Conservation (phyloP, 208 protist species). For the Crithidia mellificae region DNA sequence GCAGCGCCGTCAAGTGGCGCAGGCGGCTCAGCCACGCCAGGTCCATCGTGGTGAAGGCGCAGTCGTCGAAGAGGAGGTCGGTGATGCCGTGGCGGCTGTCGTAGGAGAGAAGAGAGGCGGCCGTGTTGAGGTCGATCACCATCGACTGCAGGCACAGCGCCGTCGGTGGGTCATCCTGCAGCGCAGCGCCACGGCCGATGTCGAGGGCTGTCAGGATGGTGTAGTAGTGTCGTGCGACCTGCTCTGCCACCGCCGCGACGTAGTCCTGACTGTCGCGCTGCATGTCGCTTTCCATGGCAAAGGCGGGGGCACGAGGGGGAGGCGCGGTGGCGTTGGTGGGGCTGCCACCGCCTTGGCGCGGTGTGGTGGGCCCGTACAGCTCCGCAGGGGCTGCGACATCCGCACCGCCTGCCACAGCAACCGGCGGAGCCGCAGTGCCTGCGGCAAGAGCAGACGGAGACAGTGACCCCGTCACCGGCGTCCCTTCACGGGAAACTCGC, state of each 20-base stretch:
- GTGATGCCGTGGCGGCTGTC: conserved; percentile 20
- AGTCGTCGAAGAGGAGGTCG: conserved; percentile 44
- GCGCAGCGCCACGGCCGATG: conserved; percentile 31
- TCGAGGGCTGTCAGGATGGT: conserved; percentile 29
- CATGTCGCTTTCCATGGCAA: neutral
- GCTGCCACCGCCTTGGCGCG: neutral
- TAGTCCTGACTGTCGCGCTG: conserved; percentile 26
- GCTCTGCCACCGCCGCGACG: conserved; percentile 29
- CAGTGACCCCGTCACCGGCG: conserved; percentile 1
- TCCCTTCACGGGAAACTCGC: conserved; percentile 12
- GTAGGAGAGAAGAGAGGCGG: conserved; percentile 32
- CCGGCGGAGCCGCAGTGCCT: neutral
- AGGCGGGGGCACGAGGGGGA: neutral
- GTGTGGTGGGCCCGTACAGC: neutral
- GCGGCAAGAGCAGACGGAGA: neutral
- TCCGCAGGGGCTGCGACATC: neutral
- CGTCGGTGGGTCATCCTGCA: conserved; percentile 16
- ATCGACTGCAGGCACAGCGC: conserved; percentile 37
- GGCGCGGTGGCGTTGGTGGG: neutral
- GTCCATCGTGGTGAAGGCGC: conserved; percentile 31
- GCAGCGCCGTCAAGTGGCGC: conserved; percentile 19
- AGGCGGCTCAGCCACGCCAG: conserved; percentile 31
- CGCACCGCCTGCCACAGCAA: neutral
- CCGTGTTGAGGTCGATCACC: conserved; percentile 30
- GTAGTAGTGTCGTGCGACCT: conserved; percentile 31